Percentiles rank a stretch among this genome's conserved stretches.
These are phyloP conservation scores for Backusella australiensis DNA, from an alignment of 192 early-diverging fungal genomes.

Conservation along the genomic window DNA sequence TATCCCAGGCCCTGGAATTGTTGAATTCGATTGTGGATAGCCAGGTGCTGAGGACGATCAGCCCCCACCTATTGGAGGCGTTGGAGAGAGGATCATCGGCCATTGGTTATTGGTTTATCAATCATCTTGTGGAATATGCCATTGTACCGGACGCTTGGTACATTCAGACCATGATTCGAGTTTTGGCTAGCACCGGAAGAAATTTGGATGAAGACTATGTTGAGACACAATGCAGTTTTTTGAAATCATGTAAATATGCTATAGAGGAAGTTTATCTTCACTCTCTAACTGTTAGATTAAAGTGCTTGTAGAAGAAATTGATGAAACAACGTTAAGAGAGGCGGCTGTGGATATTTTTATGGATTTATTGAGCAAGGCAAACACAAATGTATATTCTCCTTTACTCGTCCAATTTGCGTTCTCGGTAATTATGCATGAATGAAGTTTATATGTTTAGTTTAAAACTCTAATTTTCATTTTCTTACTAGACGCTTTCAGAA, in stretches of 20 bases:
- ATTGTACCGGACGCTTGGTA: conserved; percentile 1
- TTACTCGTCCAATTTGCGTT: conserved; percentile 18
- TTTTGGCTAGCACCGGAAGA: not conserved
- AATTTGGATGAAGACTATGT: conserved; percentile 8
- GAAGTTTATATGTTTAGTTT: not conserved
- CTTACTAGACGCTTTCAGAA: conserved; percentile 23
- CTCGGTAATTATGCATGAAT: conserved; percentile 14
- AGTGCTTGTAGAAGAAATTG: conserved; percentile 10
- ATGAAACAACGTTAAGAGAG: conserved; percentile 12
- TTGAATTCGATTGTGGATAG: not conserved
- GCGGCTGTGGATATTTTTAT: conserved; percentile 1
- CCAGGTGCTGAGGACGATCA: not conserved
- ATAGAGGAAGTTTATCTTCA: too few relatives aligned
- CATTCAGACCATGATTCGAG: not conserved
- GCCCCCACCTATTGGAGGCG: not conserved
- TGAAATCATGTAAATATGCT: conserved; percentile 11
- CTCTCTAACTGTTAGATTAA: not conserved
- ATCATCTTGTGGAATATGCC: not conserved
- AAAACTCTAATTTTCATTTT: not conserved
- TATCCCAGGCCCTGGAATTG: not conserved
- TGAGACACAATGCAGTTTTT: conserved; percentile 10
- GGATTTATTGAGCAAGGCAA: not conserved
- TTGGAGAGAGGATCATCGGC: not conserved
- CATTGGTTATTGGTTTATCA: not conserved
- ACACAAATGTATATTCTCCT: not conserved